phyloP scores from a whole-genome alignment of 352 stramenopile species.

The Pythium phragmiticola region DNA sequence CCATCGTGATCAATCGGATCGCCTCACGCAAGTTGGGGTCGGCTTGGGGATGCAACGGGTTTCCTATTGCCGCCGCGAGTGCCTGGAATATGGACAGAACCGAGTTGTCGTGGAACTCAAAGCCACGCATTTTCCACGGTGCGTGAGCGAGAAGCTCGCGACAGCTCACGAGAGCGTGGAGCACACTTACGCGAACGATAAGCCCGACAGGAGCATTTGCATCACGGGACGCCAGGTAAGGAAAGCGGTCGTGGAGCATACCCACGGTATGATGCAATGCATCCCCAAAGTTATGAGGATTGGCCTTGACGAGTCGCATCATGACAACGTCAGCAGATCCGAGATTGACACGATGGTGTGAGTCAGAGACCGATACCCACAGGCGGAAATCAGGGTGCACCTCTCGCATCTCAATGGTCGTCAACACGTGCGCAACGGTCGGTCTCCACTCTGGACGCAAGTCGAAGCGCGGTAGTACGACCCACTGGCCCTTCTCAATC shows the following conservation, averaged over 20 bases:
- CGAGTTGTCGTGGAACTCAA: constrained; percentile 4
- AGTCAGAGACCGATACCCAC: constrained; percentile 39
- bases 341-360: constrained; percentile 1
- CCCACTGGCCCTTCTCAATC: constrained; percentile 55
- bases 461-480: constrained; percentile 47
- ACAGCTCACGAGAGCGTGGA: constrained; percentile 20
- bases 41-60: neutral
- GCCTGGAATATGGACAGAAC: neutral
- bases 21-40: neutral
- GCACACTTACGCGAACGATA: constrained; percentile 21
- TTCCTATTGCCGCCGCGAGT: neutral
- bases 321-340: neutral
- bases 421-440: constrained; percentile 34
- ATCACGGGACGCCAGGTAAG: constrained; percentile 1
- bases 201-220: neutral
- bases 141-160: neutral
- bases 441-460: constrained; percentile 17
- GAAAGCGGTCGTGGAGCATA: constrained; percentile 17
- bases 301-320: constrained; percentile 8
- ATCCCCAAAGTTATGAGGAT: neutral
- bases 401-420: constrained; percentile 28
- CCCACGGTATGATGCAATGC: constrained; percentile 1
- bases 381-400: constrained; percentile 63
- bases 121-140: neutral
- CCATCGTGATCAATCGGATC: neutral